Percentiles rank a stretch among this genome's conserved stretches.
Evolutionary conservation across 331 rosid genomes (phyloP).

Genomic region (Pyrus hybrid): DNA sequence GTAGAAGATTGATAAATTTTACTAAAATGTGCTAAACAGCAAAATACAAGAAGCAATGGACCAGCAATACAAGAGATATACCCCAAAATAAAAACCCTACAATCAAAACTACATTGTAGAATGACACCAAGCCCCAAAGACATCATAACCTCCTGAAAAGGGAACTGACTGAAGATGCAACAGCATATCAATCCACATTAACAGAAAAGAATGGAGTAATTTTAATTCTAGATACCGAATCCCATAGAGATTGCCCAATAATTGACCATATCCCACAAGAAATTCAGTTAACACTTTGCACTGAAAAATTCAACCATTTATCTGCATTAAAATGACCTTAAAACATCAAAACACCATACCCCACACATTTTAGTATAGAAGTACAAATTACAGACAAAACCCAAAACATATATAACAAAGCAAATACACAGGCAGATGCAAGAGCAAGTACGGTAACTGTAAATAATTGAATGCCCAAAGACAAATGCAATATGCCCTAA

Average conservation of each 20-base stretch:
- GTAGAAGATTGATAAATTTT: not conserved
- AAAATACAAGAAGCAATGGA: not conserved
- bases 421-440: not conserved
- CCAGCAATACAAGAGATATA: not conserved
- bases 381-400: not conserved
- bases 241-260: not conserved
- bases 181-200: not conserved
- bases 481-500: not conserved
- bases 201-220: not conserved
- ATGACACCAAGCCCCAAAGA: not conserved
- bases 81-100: not conserved
- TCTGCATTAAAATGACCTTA: not conserved
- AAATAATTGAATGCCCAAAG: not conserved
- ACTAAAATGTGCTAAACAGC: not conserved
- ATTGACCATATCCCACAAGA: not conserved
- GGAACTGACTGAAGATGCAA: not conserved
- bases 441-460: not conserved
- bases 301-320: not conserved
- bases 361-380: not conserved
- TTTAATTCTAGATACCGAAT: not conserved
- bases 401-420: not conserved
- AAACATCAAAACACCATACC: not conserved
- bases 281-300: not conserved
- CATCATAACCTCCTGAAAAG: not conserved
- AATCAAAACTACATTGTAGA: not conserved